phyloP scores from a whole-genome alignment of 129 eudicot genomes.

The Arctium lappa region DNA sequence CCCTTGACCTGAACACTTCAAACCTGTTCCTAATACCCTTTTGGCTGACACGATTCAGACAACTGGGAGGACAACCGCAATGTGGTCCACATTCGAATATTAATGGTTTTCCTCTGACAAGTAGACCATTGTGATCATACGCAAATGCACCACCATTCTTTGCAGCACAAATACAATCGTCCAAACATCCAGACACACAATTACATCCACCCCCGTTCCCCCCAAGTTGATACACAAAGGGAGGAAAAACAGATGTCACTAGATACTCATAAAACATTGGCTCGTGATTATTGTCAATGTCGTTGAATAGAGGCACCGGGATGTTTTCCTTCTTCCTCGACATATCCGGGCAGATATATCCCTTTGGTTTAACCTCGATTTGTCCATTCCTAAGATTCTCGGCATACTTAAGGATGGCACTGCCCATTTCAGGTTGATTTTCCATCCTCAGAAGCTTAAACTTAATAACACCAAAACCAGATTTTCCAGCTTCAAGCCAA shows the following conservation, averaged over 20 bases:
- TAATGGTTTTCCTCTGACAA: constrained; percentile 58
- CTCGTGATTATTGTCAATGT: constrained; percentile 56
- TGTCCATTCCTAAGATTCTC: constrained; percentile 42
- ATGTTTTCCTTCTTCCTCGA: constrained; percentile 56
- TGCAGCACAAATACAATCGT: constrained; percentile 55
- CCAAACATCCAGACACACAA: constrained; percentile 55
- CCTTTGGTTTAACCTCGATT: constrained; percentile 44
- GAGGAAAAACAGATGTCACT: constrained; percentile 52
- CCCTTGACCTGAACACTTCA: constrained; percentile 73
- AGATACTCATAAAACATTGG: constrained; percentile 61
- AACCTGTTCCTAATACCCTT: constrained; percentile 55
- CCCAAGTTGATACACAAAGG: constrained; percentile 40
- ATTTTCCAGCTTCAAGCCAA: constrained; percentile 64
- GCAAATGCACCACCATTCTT: constrained; percentile 72
- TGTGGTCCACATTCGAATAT: constrained; percentile 73
- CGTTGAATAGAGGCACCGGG: constrained; percentile 60
- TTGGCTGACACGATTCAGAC: constrained; percentile 68
- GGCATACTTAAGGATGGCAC: constrained; percentile 46
- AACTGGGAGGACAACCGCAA: constrained; percentile 62
- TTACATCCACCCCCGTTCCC: constrained; percentile 45
- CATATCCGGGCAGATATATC: constrained; percentile 53
- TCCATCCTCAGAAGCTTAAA: constrained; percentile 62
- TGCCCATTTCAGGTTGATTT: constrained; percentile 73
- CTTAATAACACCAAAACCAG: constrained; percentile 77
- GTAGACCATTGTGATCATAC: constrained; percentile 56